Evolutionary conservation across 768 basidiomycete species (phyloP).

Genomic region (Roridomyces roridus): DNA sequence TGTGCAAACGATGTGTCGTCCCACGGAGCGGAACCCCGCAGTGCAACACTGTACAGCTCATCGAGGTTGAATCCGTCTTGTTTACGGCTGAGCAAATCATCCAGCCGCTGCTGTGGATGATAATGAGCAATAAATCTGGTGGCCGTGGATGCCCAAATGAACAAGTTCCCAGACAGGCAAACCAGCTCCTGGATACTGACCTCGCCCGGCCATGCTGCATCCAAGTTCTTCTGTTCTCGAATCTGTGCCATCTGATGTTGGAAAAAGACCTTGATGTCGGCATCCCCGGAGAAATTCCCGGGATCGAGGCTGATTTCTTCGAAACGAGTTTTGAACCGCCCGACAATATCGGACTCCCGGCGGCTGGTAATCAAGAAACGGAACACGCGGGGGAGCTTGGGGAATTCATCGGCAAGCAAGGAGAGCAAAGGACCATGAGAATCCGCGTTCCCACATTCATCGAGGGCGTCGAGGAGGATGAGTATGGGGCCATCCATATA

Average conservation of each 20-base stretch:
- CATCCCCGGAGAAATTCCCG: too few relatives aligned
- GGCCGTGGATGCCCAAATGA: too few relatives aligned
- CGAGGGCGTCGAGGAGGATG: neutral
- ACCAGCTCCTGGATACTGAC: neutral
- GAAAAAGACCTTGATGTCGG: neutral
- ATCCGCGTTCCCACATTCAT: neutral
- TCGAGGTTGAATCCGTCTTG: neutral
- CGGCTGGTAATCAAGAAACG: neutral
- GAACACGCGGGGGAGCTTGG: too few relatives aligned
- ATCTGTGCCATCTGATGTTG: neutral
- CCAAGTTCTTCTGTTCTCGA: neutral
- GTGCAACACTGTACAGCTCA: too few relatives aligned
- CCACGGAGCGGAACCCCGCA: neutral
- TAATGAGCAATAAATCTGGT: conserved; percentile 3
- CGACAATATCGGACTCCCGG: neutral
- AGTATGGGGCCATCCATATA: neutral
- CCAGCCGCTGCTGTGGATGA: neutral
- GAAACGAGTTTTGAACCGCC: neutral
- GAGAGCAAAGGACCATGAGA: too few relatives aligned
- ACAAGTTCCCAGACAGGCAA: neutral
- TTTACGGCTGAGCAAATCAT: neutral
- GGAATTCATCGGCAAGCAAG: neutral
- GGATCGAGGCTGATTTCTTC: neutral
- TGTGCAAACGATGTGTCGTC: neutral
- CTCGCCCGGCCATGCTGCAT: neutral